Conservation (phyloP, 108 stramenopile species). For the Discostella pseudostelligera region DNA sequence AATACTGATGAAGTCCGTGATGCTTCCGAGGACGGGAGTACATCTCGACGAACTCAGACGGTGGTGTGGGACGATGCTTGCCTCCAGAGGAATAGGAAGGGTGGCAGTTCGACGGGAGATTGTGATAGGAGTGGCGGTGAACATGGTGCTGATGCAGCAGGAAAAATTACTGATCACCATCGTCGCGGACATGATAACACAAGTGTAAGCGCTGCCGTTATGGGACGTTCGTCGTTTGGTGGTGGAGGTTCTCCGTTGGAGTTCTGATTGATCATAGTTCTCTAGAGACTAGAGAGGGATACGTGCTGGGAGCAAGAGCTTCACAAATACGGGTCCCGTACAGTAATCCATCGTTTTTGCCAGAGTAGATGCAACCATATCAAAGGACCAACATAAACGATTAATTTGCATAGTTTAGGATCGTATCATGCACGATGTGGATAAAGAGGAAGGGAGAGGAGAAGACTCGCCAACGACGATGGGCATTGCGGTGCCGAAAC, state of each 20-base stretch:
- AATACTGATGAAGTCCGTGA: background rate
- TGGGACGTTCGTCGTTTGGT: conserved; percentile 5
- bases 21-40: background rate
- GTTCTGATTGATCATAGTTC: background rate
- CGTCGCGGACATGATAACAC: background rate
- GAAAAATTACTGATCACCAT: background rate
- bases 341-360: no score
- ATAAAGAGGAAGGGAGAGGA: no score
- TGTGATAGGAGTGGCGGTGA: conserved; percentile 39
- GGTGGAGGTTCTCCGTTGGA: conserved; percentile 6
- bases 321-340: no score
- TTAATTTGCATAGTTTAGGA: no score
- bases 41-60: background rate
- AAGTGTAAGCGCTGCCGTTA: background rate
- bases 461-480: no score
- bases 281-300: no score
- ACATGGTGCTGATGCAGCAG: no score
- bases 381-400: no score
- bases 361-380: no score
- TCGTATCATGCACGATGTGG: no score
- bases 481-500: no score
- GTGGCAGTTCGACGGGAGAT: conserved; percentile 32
- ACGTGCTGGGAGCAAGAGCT: no score
- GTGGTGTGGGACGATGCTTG: conserved; percentile 33
- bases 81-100: conserved; percentile 74